Conservation (phyloP, 2,329 filamentous ascomycete species). For the Botrytis squamosa region DNA sequence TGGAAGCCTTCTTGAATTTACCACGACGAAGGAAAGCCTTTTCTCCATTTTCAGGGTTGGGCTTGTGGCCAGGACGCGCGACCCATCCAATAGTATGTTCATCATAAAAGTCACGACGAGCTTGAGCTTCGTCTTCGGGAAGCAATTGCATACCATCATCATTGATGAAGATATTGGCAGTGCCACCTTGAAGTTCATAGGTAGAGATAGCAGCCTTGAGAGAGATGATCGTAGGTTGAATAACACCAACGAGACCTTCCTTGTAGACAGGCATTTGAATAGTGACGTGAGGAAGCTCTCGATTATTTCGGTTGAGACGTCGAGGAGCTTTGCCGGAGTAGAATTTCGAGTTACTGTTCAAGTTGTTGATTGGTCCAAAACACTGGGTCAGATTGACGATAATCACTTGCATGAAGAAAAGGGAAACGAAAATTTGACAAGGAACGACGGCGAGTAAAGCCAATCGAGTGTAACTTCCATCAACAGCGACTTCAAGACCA, state of each 20-base stretch:
- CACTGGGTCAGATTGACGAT: constrained; percentile 52
- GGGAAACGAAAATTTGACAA: constrained; percentile 53
- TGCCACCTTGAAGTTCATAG: constrained; percentile 73
- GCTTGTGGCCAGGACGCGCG: constrained; percentile 40
- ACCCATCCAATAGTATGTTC: constrained; percentile 70
- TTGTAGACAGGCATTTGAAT: constrained; percentile 90
- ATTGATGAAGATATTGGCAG: constrained; percentile 74
- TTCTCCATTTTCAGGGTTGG: constrained; percentile 33
- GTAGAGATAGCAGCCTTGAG: constrained; percentile 76
- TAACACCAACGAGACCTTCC: constrained; percentile 73
- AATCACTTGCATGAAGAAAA: constrained; percentile 52
- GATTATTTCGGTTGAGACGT: constrained; percentile 41
- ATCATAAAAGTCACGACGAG: constrained; percentile 65
- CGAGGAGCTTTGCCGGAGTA: constrained; percentile 40
- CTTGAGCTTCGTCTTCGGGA: constrained; percentile 58
- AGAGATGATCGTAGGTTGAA: constrained; percentile 72
- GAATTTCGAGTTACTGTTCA: constrained; percentile 47
- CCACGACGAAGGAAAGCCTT: constrained; percentile 50
- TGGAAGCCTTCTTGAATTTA: constrained; percentile 57
- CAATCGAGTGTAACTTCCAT: constrained; percentile 52
- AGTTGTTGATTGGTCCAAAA: constrained; percentile 49
- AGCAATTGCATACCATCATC: constrained; percentile 72
- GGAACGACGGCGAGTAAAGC: constrained; percentile 51
- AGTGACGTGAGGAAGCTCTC: constrained; percentile 66
- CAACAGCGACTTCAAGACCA: constrained; percentile 53